Evolutionary conservation across 1,284 basidiomycete genomes (phyloP), one percentile per base, ranked within the genome.

Genomic region (Apiotrichum porosum): DNA sequence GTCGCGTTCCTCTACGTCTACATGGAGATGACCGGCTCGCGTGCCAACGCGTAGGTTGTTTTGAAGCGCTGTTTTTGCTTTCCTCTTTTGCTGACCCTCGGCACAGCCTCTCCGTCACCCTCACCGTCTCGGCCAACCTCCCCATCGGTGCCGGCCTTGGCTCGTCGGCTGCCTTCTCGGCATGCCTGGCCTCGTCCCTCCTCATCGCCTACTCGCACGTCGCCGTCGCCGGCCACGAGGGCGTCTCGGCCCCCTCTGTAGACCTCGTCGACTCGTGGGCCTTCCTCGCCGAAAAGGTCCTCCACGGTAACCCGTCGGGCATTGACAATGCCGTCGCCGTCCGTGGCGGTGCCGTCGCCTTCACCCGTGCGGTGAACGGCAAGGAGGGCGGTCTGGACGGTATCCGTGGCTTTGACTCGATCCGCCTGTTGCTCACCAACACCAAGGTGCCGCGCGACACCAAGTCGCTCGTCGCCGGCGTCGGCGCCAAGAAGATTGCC

Each of bases 121-220:
- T 94, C 66, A 81, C 84, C 26, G 80, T 86, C 34, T 89, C 94
- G 40, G 86, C 92, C 33, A 88, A 90, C n/a, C 80, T 98, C 10
- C 95, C 95, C n/a, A 86, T 98, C 55, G 88, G 91, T n/a, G 95
- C 95, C 9, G 95, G 95, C 34, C 83, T 98, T 38, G 95, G 95
- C 24, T 97, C 94, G 14, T 97, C 91, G 19, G 95, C 95, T 2
- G 92, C 95, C 8, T 95, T 87, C 75, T 94, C 90, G 5, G 82
- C 85, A 14, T 95, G 92, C 68, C 77, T 88, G 34, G 84, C 91
- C 4, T 84, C 88, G 0, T 77, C 89, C 4, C 77, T 97, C 37
- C 81, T 97, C 38, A 78, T 64, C 19, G 52, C 73, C 62, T 60
- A 63, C 51, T 44, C 49, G 17, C 53, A 66, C 37, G 53, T 71